Percentiles rank a stretch among this genome's conserved stretches.
Evolutionary conservation across 1,284 basidiomycete genomes (phyloP).

Genomic region (Leucoagaricus sp.): DNA sequence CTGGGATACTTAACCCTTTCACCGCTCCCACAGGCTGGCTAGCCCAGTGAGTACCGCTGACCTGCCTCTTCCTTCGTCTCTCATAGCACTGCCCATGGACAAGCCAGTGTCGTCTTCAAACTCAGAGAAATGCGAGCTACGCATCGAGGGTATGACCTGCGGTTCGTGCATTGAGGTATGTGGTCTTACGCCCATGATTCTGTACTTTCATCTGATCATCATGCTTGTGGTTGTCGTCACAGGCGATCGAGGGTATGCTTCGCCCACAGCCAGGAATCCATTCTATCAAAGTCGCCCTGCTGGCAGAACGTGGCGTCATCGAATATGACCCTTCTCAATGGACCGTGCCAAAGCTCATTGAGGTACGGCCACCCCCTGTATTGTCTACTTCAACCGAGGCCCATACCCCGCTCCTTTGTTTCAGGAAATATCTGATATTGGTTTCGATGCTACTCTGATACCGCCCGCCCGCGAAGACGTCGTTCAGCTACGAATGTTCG

Average conservation of each 20-base stretch:
- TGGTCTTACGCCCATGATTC: not conserved
- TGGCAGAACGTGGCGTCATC: conserved; percentile 91
- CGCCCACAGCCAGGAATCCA: conserved; percentile 82
- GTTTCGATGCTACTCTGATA: conserved; percentile 85
- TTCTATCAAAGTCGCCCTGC: conserved; percentile 88
- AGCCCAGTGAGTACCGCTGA: not conserved
- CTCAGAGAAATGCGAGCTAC: conserved; percentile 61
- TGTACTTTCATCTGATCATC: not conserved
- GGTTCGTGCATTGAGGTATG: conserved; percentile 82
- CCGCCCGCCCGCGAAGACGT: conserved; percentile 63
- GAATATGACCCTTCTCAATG: conserved; percentile 87
- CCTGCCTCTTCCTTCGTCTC: conserved; percentile 2
- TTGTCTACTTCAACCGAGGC: not conserved
- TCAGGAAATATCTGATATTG: conserved; percentile 90
- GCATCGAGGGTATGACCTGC: conserved; percentile 92
- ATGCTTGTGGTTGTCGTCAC: too few relatives aligned
- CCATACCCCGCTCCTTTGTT: conserved; percentile 6
- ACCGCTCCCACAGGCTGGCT: too few relatives aligned
- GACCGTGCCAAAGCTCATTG: conserved; percentile 78
- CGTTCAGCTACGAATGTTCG: conserved; percentile 79
- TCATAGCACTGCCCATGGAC: conserved; percentile 23
- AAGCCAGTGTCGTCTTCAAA: conserved; percentile 17
- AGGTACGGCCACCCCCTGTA: conserved; percentile 49
- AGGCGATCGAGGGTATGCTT: conserved; percentile 96
- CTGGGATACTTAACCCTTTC: too few relatives aligned